These are phyloP conservation scores for Teunomyces funiuensis DNA, from an alignment of 805 yeast species.

Conservation along the genomic window DNA sequence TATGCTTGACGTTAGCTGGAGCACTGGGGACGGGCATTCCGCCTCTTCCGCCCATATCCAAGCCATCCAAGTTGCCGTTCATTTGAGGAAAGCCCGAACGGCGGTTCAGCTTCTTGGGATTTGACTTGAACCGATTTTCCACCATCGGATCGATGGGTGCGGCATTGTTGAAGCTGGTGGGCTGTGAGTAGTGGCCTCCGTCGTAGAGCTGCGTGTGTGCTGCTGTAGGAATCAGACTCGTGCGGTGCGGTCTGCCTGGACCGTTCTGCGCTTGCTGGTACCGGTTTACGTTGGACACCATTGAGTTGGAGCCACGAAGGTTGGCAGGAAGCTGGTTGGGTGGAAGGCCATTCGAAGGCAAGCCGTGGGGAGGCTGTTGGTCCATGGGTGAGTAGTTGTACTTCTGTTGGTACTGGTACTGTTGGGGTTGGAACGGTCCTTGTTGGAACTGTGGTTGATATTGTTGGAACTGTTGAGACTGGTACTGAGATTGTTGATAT, in stretches of 20 bases:
- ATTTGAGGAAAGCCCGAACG: slow-evolving; percentile 36
- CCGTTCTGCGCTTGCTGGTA: slow-evolving; percentile 20
- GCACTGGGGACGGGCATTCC: slow-evolving; percentile 40
- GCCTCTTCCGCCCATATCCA: slow-evolving; percentile 48
- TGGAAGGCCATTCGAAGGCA: slow-evolving; percentile 30
- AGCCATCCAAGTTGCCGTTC: slow-evolving; percentile 28
- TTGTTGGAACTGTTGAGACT: slow-evolving; percentile 1
- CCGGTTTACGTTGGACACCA: slow-evolving; percentile 14
- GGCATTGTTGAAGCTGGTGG: slow-evolving; percentile 16
- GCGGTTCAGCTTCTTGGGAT: slow-evolving; percentile 33
- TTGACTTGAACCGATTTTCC: slow-evolving; percentile 23
- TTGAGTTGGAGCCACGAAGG: slow-evolving; percentile 21
- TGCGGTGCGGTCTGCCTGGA: slow-evolving; percentile 13
- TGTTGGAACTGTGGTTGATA: neutral
- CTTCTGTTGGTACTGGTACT: slow-evolving; percentile 1
- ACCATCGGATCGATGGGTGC: slow-evolving; percentile 27
- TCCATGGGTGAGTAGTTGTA: slow-evolving; percentile 15
- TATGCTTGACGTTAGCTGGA: slow-evolving; percentile 15
- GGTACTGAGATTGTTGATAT: neutral
- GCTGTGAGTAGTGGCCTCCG: slow-evolving; percentile 12
- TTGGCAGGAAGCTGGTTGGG: slow-evolving; percentile 24
- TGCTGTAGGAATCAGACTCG: slow-evolving; percentile 16
- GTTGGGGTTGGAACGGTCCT: neutral
- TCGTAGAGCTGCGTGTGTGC: slow-evolving; percentile 13
- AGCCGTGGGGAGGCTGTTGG: slow-evolving; percentile 33